Evolutionary conservation across 495 filamentous ascomycete genomes (phyloP).

Genomic region (Neurospora tetrasperma): DNA sequence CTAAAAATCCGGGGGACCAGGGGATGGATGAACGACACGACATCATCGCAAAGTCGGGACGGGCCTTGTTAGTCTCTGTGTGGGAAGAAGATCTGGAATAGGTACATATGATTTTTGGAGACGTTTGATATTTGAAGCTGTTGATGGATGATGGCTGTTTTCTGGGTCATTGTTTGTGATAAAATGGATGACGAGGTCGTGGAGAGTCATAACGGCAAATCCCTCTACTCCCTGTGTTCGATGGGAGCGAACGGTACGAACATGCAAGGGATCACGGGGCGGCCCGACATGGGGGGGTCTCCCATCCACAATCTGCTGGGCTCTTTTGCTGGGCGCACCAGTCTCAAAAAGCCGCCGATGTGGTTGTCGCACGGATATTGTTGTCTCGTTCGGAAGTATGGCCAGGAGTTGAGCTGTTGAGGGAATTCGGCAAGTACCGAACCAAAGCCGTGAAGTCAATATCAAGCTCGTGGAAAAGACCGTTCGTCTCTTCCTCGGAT

Average conservation of each 20-base stretch:
- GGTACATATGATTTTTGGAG: not conserved
- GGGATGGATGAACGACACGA: conserved; percentile 1
- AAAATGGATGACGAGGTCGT: not conserved
- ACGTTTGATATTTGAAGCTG: not conserved
- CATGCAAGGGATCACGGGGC: not conserved
- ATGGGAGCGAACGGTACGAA: not conserved
- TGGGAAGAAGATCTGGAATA: not conserved
- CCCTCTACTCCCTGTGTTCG: not conserved
- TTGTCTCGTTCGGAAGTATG: not conserved
- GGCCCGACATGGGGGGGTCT: not conserved
- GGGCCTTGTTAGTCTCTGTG: not conserved
- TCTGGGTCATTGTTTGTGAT: not conserved
- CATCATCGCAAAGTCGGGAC: not conserved
- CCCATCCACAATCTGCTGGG: not conserved
- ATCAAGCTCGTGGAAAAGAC: not conserved
- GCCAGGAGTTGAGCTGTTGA: not conserved
- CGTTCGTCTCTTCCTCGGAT: not conserved
- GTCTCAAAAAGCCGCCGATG: not conserved
- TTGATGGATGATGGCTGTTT: not conserved
- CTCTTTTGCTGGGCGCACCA: not conserved
- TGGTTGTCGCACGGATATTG: not conserved
- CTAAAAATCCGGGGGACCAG: not conserved
- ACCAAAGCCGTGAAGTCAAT: not conserved
- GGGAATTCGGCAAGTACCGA: not conserved
- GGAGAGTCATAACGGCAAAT: not conserved